phyloP scores from a whole-genome alignment of 1,284 basidiomycete genomes.

The Leccinum glutinopallens region DNA sequence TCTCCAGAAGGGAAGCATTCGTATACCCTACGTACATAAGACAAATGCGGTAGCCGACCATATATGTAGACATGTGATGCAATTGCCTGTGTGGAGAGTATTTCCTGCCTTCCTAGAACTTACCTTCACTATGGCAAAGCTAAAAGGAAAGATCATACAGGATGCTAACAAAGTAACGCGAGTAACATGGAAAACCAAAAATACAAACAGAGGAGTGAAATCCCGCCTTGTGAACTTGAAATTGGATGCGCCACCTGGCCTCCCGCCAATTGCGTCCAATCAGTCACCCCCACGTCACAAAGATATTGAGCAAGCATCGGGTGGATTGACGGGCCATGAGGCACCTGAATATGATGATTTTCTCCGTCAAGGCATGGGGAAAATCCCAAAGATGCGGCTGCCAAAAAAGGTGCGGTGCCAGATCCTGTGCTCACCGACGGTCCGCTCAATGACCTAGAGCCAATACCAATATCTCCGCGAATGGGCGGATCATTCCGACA shows the following conservation, averaged over 20 bases:
- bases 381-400: background rate
- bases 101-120: no score
- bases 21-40: no score
- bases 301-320: no score
- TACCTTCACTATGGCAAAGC: background rate
- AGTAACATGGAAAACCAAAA: background rate
- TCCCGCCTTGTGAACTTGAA: background rate
- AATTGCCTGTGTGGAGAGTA: no score
- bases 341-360: background rate
- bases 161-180: background rate
- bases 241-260: background rate
- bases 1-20: no score
- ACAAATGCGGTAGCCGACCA: no score
- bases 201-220: background rate
- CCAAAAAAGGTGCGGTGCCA: background rate
- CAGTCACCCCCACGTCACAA: background rate
- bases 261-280: background rate
- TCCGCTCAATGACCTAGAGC: background rate
- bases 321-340: no score
- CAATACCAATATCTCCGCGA: background rate
- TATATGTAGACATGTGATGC: no score
- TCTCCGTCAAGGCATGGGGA: background rate
- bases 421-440: no score
- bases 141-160: background rate
- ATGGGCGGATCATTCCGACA: background rate